A percentile compares a stretch with the other conserved stretches of the same genome.
These are phyloP conservation scores for Paspalum vaginatum DNA, from an alignment of 176 grass and related monocot genomes.

Conservation along the genomic window DNA sequence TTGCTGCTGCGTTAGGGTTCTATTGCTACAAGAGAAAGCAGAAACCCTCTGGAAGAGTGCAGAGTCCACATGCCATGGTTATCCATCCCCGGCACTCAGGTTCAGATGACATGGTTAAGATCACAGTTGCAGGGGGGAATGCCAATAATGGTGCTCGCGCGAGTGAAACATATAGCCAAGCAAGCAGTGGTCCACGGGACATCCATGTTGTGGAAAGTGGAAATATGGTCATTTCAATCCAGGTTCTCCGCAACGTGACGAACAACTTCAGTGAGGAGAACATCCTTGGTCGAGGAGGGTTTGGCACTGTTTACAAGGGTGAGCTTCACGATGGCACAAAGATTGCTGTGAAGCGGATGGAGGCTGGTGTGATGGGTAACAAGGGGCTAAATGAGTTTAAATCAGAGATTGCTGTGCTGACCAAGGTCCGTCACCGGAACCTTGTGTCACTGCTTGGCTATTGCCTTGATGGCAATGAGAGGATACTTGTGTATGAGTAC, in stretches of 20 bases:
- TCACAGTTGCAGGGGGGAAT: constrained; percentile 63
- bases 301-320: constrained; percentile 92
- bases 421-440: constrained; percentile 89
- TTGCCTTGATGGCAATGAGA: constrained; percentile 88
- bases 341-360: constrained; percentile 97
- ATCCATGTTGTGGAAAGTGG: constrained; percentile 87
- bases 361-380: constrained; percentile 92
- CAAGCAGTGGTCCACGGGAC: constrained; percentile 56
- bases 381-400: constrained; percentile 93
- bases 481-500: constrained; percentile 95
- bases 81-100: constrained; percentile 78
- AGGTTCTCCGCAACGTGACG: constrained; percentile 92
- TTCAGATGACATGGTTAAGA: constrained; percentile 86
- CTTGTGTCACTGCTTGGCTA: constrained; percentile 92
- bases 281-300: constrained; percentile 82
- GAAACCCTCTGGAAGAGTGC: constrained; percentile 69
- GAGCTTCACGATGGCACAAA: constrained; percentile 96
- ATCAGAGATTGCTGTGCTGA: constrained; percentile 88
- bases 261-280: constrained; percentile 96
- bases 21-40: constrained; percentile 84
- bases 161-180: constrained; percentile 56
- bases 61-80: constrained; percentile 80
- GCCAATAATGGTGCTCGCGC: constrained; percentile 47
- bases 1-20: constrained; percentile 66
- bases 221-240: constrained; percentile 98